A percentile compares a stretch with the other conserved stretches of the same genome.
Conservation (phyloP, 306 rosid species). For the Ammopiptanthus mongolicus region DNA sequence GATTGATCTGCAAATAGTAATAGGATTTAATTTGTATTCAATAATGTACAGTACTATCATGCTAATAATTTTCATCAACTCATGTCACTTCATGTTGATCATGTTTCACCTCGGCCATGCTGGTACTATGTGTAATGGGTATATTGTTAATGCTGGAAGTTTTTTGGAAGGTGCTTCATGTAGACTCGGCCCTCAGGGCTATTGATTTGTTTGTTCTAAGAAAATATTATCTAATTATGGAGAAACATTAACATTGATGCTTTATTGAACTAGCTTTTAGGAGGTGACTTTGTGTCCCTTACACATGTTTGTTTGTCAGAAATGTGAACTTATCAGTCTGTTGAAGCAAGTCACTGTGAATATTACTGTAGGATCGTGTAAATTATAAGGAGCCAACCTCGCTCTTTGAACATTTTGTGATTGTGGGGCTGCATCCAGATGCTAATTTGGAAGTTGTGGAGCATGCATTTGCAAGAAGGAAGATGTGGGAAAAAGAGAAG, state of each 20-base stretch:
- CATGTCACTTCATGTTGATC: neutral
- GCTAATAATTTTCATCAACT: neutral
- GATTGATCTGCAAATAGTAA: neutral
- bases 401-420: constrained; percentile 88
- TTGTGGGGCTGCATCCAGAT: constrained; percentile 90
- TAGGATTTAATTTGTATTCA: neutral
- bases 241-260: neutral
- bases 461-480: constrained; percentile 63
- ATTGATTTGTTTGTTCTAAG: neutral
- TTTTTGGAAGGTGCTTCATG: constrained; percentile 5
- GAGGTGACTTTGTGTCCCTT: constrained; percentile 18
- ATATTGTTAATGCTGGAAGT: neutral
- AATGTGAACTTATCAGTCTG: constrained; percentile 20
- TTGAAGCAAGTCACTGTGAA: constrained; percentile 28
- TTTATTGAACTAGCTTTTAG: constrained; percentile 14
- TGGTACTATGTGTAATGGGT: neutral
- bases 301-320: constrained; percentile 24
- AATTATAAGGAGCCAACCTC: constrained; percentile 69
- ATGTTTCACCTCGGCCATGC: neutral
- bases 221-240: neutral
- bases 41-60: neutral
- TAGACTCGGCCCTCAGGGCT: neutral
- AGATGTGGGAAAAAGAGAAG: constrained; percentile 62
- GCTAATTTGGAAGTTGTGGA: constrained; percentile 68
- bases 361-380: constrained; percentile 53